Evolutionary conservation across 129 eudicot genomes (phyloP), one percentile per base, ranked within the genome.

Genomic region (Chrysanthemum lavandulifolium): DNA sequence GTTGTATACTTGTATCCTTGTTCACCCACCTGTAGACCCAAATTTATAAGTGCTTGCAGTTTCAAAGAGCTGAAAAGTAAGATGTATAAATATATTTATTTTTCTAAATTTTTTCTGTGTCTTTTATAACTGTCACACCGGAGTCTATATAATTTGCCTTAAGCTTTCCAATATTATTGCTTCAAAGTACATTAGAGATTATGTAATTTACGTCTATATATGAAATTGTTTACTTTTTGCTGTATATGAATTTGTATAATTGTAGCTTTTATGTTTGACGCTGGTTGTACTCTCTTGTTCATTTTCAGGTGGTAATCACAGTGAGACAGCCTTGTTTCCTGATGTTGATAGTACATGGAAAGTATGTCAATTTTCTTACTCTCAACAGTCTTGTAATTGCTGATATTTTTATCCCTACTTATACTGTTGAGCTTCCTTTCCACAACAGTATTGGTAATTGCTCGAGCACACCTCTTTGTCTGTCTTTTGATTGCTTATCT

Each of bases 301-400:
- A 43, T 49, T 61, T 76, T 71, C 82, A 91, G 97, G 97, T 82
- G 92, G 84, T 64, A 77, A 76, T 65, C 86, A 85, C 11, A 74
- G 85, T n/a, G 97, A 92, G 62, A 79, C 86, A 40, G 84, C 67
- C 69, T 36, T 92, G 86, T 92, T 92, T 72, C 97, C 97, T 61
- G 91, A 84, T 72, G 97, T 92, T 18, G 88, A 89, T 73, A 92
- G 96, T 83, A 73, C 96, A 62, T 92, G 97, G 94, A 89, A 86
- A 82, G 97, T 92, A 86, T 6, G 88, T 81, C 61, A 78, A 65
- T 66, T 45, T 49, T 57, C 55, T 76, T 19, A 71, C 31, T 11
- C 48, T 3, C 53, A 78, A 61, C 13, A 10, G 36, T 63, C 50
- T 57, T 31, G 12, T 9, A 10, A 65, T 43, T 45, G 18, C 73